phyloP scores from a whole-genome alignment of 2,329 filamentous ascomycete genomes.

The Neophaeococcomyces aloes region DNA sequence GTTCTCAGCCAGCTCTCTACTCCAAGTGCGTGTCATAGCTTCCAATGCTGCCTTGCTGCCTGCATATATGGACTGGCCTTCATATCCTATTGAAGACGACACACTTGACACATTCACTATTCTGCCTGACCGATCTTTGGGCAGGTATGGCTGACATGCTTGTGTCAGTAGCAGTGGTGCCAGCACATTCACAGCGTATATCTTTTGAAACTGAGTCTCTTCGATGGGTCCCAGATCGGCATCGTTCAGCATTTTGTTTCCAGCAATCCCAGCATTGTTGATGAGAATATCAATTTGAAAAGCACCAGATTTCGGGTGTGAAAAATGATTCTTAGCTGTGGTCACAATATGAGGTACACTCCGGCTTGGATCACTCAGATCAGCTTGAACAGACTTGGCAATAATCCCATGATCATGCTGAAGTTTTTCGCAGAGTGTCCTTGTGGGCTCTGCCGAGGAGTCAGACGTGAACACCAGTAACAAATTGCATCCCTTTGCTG shows the following conservation, averaged over 20 bases:
- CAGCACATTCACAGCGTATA: slow-evolving; percentile 50
- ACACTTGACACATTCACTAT: slow-evolving; percentile 50
- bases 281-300: slow-evolving; percentile 48
- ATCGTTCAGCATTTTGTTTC: slow-evolving; percentile 49
- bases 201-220: slow-evolving; percentile 42
- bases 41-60: slow-evolving; percentile 54
- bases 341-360: slow-evolving; percentile 48
- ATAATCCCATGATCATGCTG: slow-evolving; percentile 47
- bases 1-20: slow-evolving; percentile 46
- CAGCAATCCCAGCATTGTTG: slow-evolving; percentile 48
- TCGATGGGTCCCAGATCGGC: slow-evolving; percentile 31
- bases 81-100: slow-evolving; percentile 43
- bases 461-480: slow-evolving; percentile 63
- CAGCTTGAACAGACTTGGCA: slow-evolving; percentile 54
- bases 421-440: slow-evolving; percentile 48
- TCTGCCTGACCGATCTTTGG: slow-evolving; percentile 46
- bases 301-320: slow-evolving; percentile 38
- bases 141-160: slow-evolving; percentile 45
- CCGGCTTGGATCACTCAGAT: slow-evolving; percentile 54
- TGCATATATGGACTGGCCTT: slow-evolving; percentile 47
- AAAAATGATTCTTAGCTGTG: slow-evolving; percentile 49
- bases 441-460: slow-evolving; percentile 44
- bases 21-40: slow-evolving; percentile 53
- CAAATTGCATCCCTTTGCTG: slow-evolving; percentile 58
- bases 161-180: slow-evolving; percentile 48